phyloP scores from a whole-genome alignment of 495 filamentous ascomycete species.

The Neurospora africana region DNA sequence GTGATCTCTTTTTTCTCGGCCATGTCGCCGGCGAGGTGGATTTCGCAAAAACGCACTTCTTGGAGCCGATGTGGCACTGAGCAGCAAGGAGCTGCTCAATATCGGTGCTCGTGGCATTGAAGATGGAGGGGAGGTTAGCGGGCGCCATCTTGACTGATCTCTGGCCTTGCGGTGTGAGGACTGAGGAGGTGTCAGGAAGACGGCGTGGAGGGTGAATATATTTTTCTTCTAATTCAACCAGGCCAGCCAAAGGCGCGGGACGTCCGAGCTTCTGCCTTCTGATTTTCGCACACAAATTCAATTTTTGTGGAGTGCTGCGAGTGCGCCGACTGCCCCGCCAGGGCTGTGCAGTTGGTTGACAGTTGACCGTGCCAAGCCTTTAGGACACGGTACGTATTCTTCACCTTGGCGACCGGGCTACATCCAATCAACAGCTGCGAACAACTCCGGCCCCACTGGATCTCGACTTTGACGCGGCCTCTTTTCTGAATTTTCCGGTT shows the following conservation, averaged over 20 bases:
- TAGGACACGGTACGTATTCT: background rate
- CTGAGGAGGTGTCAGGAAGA: conserved; percentile 41
- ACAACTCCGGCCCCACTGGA: background rate
- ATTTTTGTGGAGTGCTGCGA: conserved; percentile 25
- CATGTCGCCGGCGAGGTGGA: background rate
- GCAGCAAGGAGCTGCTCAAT: conserved; percentile 98
- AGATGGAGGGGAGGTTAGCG: conserved; percentile 76
- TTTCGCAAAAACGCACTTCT: conserved; percentile 47
- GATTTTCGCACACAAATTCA: conserved; percentile 28
- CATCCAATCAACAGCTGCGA: background rate
- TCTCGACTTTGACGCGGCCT: background rate
- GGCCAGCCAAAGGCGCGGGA: conserved; percentile 6
- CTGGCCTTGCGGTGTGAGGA: conserved; percentile 34
- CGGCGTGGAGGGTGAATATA: conserved; percentile 19
- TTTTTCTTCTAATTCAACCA: conserved; percentile 23
- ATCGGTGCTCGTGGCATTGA: conserved; percentile 63
- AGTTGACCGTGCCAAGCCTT: background rate
- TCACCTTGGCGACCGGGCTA: background rate
- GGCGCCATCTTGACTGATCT: conserved; percentile 76
- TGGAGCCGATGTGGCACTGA: conserved; percentile 92
- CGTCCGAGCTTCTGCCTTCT: conserved; percentile 7
- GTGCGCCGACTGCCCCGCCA: conserved; percentile 22
- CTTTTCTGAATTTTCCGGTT: background rate
- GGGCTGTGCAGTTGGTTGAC: conserved; percentile 18
- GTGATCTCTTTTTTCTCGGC: background rate